Base-by-base conservation (phyloP, 108 stramenopile genomes). In the Pseudonitzschia pungens region DNA sequence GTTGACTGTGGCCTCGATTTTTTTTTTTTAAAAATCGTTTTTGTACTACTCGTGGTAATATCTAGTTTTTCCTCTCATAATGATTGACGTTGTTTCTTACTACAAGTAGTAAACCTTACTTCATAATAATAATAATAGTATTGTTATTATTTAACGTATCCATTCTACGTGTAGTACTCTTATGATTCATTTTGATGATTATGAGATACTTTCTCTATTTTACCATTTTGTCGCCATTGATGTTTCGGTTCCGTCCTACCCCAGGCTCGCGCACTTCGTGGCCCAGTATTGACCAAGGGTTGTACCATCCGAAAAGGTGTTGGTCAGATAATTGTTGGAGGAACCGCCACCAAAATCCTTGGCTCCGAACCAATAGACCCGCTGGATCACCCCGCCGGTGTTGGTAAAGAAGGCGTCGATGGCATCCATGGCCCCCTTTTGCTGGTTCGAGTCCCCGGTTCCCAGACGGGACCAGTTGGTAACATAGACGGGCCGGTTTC, bases 331-430 rank as follows among this genome's bases (percentile, higher is more conserved):
- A 14, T 54, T 54, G 24, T 54, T 54, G 24, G 22, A 24, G 53
- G 53, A 54, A 54, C 22, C 53, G 24, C 53, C 53, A 8, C 53
- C 53, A 24, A 54, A 54, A 54, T 54, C 53, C 22, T 21, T 54
- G 53, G 53, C 72, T 18, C 62, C 72, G n/a, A 26, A 73, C 72
- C 72, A 73, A 48, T 73, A 73, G 16, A 73, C 72, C 26, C 72
- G 60, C 15, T 64, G 15, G 16, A 73, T 48, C 12, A 60, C 59
- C 15, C 53, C 53, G 53, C 15, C 15, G 18, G 51, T 45, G 18
- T 48, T 45, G 11, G 21, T 40, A 29, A 73, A 73, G 29, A 73
- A 73, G 2, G 4, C 43, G 50, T 12, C 26, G 27, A 60, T 73
- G 18, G 53, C 41, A 4, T 73, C 48, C 60, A 73, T 73, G 11